Base-by-base conservation (phyloP, 257 asterid genomes). In the Nicotiana otophora region DNA sequence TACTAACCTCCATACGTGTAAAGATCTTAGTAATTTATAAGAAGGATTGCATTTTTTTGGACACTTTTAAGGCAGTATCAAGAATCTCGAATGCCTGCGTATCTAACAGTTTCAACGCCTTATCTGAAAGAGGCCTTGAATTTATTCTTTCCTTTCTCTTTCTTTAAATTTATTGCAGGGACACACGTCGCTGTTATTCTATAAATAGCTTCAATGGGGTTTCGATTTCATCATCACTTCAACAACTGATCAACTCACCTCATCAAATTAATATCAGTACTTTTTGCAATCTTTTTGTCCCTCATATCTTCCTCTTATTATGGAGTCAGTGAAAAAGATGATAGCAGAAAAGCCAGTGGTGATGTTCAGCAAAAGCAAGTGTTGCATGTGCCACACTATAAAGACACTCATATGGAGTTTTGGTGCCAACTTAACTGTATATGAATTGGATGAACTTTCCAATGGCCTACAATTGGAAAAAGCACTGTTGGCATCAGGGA, bases 311-410 rank as follows among this genome's bases (percentile, higher is more conserved):
- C 8, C 58, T 60, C 14, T 3, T 28, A 19, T 30, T 4, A 60
- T 94, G 97, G 95, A 92, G 5, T 53, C 89, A 17, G 83, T 95
- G 81, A 72, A 80, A 84, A 85, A 90, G 48, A 55, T 95, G 83
- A 88, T 89, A 80, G 90, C 83, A 5, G 91, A 90, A 14, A 92
- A 90, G 66, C 92, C 98, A 34, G 92, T 92, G 81, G 97, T 93
- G 84, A 92, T 93, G 81, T 94, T 94, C 89, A 89, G 97, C 93
- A 92, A 89, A 83, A 85, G 88, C 46, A 85, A 87, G 7, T 94
- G 98, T 51, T 91, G 97, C 90, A 91, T 94, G 86, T 83, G 88
- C 39, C 97, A 94, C 89, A 89, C 93, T 28, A 89, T 94, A 36
- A 86, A 89, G 88, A 82, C 94, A 4, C 89, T 94, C 2, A 91